phyloP scores from a whole-genome alignment of 2,329 filamentous ascomycete genomes.

The Tolypocladium inflatum region DNA sequence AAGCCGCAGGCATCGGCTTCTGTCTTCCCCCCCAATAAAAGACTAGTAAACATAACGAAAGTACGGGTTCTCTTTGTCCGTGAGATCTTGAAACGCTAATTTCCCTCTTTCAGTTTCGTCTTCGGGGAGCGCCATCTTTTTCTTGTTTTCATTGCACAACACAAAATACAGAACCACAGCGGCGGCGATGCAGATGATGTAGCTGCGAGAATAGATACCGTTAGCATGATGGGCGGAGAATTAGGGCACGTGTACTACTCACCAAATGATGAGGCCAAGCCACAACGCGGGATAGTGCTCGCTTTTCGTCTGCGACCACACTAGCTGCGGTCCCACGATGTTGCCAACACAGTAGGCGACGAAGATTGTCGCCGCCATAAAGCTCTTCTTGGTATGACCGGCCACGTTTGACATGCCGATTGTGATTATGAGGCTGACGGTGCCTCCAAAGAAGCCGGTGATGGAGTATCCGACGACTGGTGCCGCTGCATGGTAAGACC shows the following conservation, averaged over 20 bases:
- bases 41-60: conserved; percentile 45
- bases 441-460: conserved; percentile 63
- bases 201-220: conserved; percentile 29
- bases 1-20: background rate
- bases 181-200: conserved; percentile 56
- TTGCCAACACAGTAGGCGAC: conserved; percentile 69
- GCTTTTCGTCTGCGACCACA: conserved; percentile 54
- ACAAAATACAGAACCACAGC: conserved; percentile 48
- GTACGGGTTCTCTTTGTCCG: conserved; percentile 58
- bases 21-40: background rate
- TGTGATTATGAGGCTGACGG: conserved; percentile 49
- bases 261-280: conserved; percentile 56
- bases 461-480: conserved; percentile 65
- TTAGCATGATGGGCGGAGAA: background rate
- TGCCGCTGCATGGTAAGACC: conserved; percentile 54
- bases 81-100: conserved; percentile 57
- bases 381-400: conserved; percentile 68
- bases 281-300: conserved; percentile 64
- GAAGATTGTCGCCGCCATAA: conserved; percentile 65
- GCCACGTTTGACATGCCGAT: conserved; percentile 58
- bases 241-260: background rate
- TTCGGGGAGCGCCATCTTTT: conserved; percentile 33
- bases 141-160: conserved; percentile 48
- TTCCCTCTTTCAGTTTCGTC: conserved; percentile 54
- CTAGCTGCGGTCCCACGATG: conserved; percentile 65